Base-by-base conservation (phyloP, 371 early-diverging fungal genomes). In the Rhizopus delemar region DNA sequence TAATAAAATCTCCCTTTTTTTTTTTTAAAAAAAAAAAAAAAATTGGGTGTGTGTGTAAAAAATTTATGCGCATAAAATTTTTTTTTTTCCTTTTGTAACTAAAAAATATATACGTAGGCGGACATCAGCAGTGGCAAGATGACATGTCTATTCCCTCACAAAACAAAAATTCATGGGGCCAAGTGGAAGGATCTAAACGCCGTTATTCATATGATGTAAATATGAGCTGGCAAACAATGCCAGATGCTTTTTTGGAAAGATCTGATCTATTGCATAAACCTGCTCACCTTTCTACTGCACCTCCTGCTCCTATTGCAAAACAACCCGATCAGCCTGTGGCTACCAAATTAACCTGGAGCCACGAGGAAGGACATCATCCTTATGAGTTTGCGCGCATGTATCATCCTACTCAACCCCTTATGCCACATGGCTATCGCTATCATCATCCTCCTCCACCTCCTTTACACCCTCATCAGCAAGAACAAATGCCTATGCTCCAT, bases 211-310 rank as follows among this genome's bases (percentile, higher is more conserved):
- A 75, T 48, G 76, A 75, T 64, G 69, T 72, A 2, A 72, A 58
- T 58, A 75, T 75, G 72, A 62, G 61, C 29, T 78, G 79, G 79
- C 63, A 71, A 22, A 68, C 71, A 2, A 73, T 75, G 72, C 74
- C 74, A 11, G 66, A 69, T 43, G 55, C 71, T 0, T 75, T 75
- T 34, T 43, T 69, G 32, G 74, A 73, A 32, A 55, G 77, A 38
- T 56, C 67, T 28, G 62, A 65, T 41, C 63, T 69, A 41, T 63
- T 61, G 48, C 51, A 51, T 15, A 69, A 63, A 15, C 12, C 43
- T 2, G 31, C 41, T 0, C 2, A 31, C 31, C 5, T 9, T 58
- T 57, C 11, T 41, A 50, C 11, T 41, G 62, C 58, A 43, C 9
- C 60, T 38, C 33, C 56, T 54, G 5, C 69, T 56, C 12, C 56